A percentile compares a stretch with the other conserved stretches of the same genome.
Evolutionary conservation across 2,329 filamentous ascomycete genomes (phyloP).

Genomic region (Ophiostoma montium): DNA sequence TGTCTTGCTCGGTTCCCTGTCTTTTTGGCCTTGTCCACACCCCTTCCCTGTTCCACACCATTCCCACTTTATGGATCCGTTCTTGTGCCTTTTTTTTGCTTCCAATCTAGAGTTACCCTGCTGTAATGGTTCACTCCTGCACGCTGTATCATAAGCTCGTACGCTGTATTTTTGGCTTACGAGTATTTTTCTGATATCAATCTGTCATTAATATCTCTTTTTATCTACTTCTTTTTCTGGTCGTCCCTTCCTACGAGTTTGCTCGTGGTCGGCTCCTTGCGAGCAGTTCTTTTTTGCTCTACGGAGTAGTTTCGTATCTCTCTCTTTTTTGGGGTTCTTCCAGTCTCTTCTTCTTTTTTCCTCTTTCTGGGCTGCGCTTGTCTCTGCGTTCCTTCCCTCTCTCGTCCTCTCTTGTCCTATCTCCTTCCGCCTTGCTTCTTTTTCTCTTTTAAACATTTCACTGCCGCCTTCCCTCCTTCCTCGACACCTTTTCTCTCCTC

Average conservation of each 20-base stretch:
- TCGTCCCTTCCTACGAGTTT: too few relatives aligned
- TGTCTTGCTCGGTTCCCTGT: not conserved
- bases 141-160: too few relatives aligned
- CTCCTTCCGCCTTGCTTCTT: not conserved
- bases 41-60: not conserved
- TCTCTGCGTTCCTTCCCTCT: slow-evolving; percentile 1
- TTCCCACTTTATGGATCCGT: not conserved
- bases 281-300: too few relatives aligned
- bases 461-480: not conserved
- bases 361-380: not conserved
- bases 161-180: too few relatives aligned
- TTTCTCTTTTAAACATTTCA: not conserved
- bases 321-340: too few relatives aligned
- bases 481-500: not conserved
- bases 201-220: too few relatives aligned
- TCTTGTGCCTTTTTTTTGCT: not conserved
- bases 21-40: not conserved
- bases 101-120: not conserved
- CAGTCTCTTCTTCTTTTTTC: too few relatives aligned
- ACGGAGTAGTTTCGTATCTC: too few relatives aligned
- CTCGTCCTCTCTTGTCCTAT: not conserved
- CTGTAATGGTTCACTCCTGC: too few relatives aligned
- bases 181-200: too few relatives aligned
- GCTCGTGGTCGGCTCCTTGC: too few relatives aligned
- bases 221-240: too few relatives aligned